A percentile compares a stretch with the other conserved stretches of the same genome.
Conservation (phyloP, 257 asterid species). For the Solanum arcanum region DNA sequence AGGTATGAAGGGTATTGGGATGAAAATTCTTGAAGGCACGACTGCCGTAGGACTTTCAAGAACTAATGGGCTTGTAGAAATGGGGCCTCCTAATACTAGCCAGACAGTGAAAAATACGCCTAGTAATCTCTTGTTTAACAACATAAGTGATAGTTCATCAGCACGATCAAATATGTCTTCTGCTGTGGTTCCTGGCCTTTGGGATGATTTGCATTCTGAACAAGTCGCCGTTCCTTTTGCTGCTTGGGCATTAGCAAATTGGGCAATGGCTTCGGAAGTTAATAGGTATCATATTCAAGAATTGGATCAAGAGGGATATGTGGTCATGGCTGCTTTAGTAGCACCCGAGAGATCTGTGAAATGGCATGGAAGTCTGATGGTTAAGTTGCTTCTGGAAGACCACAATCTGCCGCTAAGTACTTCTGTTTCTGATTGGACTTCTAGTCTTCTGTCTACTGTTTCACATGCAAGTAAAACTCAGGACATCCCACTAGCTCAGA, state of each 20-base stretch:
- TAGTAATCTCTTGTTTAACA: slow-evolving; percentile 34
- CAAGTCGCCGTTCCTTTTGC: slow-evolving; percentile 98
- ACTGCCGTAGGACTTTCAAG: slow-evolving; percentile 81
- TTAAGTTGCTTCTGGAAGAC: slow-evolving; percentile 76
- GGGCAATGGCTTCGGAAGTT: slow-evolving; percentile 95
- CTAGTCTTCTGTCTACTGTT: slow-evolving; percentile 79
- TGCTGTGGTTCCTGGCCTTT: slow-evolving; percentile 87
- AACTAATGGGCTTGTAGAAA: slow-evolving; percentile 39
- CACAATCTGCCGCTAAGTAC: slow-evolving; percentile 65
- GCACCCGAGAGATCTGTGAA: slow-evolving; percentile 99
- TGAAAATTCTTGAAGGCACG: slow-evolving; percentile 94
- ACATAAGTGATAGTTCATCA: slow-evolving; percentile 29
- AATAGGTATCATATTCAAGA: slow-evolving; percentile 90
- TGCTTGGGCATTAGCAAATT: slow-evolving; percentile 97
- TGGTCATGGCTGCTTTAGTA: slow-evolving; percentile 76
- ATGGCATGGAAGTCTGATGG: slow-evolving; percentile 99
- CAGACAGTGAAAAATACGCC: slow-evolving; percentile 19
- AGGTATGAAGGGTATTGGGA: slow-evolving; percentile 90
- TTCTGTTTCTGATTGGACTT: slow-evolving; percentile 79
- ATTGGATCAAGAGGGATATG: slow-evolving; percentile 83
- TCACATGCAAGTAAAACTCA: slow-evolving; percentile 85
- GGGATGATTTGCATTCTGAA: slow-evolving; percentile 97
- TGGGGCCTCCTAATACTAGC: slow-evolving; percentile 37
- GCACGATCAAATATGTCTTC: slow-evolving; percentile 40
- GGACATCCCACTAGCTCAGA: slow-evolving; percentile 70